Evolutionary conservation across 148 eudicot genomes (phyloP).

Genomic region (Fagopyrum tataricum): DNA sequence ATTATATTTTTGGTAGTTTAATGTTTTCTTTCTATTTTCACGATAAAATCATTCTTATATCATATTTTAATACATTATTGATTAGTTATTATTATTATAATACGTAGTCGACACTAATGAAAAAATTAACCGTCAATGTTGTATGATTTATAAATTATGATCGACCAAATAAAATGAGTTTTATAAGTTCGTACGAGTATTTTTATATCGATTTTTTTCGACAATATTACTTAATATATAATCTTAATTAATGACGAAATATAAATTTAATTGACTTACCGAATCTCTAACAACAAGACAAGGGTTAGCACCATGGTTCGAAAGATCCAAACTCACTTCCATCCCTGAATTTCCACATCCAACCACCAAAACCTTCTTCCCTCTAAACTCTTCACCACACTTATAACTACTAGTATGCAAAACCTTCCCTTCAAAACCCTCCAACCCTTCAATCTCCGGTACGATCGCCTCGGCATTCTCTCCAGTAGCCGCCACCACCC

Average conservation of each 20-base stretch:
- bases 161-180: too few species aligned
- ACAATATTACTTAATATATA: too few species aligned
- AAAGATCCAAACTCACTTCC: conserved; percentile 74
- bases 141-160: too few species aligned
- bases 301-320: conserved; percentile 49
- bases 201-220: too few species aligned
- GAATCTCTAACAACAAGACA: conserved; percentile 61
- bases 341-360: conserved; percentile 85
- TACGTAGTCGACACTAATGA: too few species aligned
- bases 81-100: too few species aligned
- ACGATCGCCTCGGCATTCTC: conserved; percentile 53
- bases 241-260: not conserved
- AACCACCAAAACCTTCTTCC: conserved; percentile 51
- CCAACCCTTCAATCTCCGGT: conserved; percentile 40
- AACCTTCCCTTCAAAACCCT: conserved; percentile 31
- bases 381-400: conserved; percentile 33
- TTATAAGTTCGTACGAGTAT: too few species aligned
- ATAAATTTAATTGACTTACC: conserved; percentile 24
- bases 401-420: conserved; percentile 50
- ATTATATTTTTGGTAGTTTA: too few species aligned
- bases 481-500: conserved; percentile 66
- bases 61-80: too few species aligned
- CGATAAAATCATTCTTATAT: too few species aligned
- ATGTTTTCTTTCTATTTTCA: too few species aligned
- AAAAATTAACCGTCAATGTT: too few species aligned